Conservation (phyloP, 495 filamentous ascomycete genomes). For the Staphylotrichum tortipilum region DNA sequence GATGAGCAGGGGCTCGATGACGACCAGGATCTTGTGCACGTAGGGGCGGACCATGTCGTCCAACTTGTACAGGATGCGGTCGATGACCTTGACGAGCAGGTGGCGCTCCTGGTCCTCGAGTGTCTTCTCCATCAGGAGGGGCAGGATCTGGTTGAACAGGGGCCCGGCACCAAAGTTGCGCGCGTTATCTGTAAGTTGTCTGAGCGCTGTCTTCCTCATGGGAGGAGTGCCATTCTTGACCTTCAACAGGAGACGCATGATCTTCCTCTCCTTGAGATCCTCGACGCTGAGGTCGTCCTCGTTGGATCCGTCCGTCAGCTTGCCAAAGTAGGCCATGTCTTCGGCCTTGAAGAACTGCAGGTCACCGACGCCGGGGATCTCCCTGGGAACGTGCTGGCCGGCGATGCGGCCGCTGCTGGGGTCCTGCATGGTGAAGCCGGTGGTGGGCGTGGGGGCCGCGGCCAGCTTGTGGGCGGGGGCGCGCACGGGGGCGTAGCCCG, state of each 20-base stretch:
- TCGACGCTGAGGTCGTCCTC: constrained; percentile 88
- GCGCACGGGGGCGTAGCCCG: constrained; percentile 82
- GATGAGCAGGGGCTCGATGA: constrained; percentile 97
- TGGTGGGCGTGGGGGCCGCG: constrained; percentile 60
- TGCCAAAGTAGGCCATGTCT: constrained; percentile 99
- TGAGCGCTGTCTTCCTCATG: constrained; percentile 98
- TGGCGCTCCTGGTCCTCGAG: constrained; percentile 98
- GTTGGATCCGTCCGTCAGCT: constrained; percentile 89
- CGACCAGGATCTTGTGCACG: constrained; percentile 96
- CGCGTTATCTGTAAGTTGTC: constrained; percentile 96
- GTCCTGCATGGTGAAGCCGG: constrained; percentile 97
- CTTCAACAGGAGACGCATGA: constrained; percentile 93
- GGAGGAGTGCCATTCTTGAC: constrained; percentile 99
- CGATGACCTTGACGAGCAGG: constrained; percentile 97
- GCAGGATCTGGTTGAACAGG: constrained; percentile 96
- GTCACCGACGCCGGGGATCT: constrained; percentile 95
- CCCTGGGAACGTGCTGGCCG: constrained; percentile 88
- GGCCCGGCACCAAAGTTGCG: constrained; percentile 92
- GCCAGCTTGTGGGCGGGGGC: constrained; percentile 68
- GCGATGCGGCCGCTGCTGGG: constrained; percentile 69
- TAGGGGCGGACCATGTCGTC: constrained; percentile 95
- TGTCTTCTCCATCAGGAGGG: constrained; percentile 96
- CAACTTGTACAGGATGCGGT: constrained; percentile 95
- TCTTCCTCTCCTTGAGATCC: constrained; percentile 95
- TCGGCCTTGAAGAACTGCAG: constrained; percentile 98